Percentiles rank a stretch among this genome's conserved stretches.
These are phyloP conservation scores for Cutaneotrichosporon cavernicola DNA, from an alignment of 1,284 basidiomycete species.

Conservation along the genomic window DNA sequence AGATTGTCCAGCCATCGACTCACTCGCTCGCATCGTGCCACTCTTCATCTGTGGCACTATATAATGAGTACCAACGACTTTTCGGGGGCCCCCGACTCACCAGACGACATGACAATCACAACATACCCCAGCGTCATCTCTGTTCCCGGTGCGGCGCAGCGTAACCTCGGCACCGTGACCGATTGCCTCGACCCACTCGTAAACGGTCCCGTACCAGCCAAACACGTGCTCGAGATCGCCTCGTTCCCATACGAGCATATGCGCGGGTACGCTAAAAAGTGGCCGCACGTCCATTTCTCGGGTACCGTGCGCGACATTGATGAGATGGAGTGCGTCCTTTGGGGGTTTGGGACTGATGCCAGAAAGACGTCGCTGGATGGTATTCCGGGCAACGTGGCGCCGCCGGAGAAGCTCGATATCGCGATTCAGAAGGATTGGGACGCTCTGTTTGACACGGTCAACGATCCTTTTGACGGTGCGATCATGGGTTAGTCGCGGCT, in stretches of 20 bases:
- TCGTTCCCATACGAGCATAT: conserved; percentile 40
- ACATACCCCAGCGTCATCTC: neutral
- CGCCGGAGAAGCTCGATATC: conserved; percentile 28
- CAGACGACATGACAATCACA: neutral
- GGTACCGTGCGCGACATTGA: conserved; percentile 32
- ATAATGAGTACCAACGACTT: neutral
- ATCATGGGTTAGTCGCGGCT: conserved; percentile 29
- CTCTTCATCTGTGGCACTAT: neutral
- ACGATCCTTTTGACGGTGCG: conserved; percentile 23
- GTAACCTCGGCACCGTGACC: conserved; percentile 36
- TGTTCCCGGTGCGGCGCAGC: conserved; percentile 29
- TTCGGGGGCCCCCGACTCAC: neutral
- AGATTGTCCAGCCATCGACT: too few species aligned
- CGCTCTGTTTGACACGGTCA: neutral
- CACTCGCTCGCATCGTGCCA: too few species aligned
- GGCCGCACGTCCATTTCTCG: conserved; percentile 32
- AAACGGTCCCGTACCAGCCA: neutral
- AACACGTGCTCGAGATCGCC: conserved; percentile 37
- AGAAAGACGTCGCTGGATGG: conserved; percentile 8
- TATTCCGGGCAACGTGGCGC: conserved; percentile 23
- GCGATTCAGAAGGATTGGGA: conserved; percentile 26
- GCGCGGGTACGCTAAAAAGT: conserved; percentile 27
- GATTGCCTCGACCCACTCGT: conserved; percentile 31
- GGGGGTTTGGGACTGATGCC: neutral
- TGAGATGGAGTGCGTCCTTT: conserved; percentile 28